These are phyloP conservation scores for Chlamydomonas incerta DNA, from an alignment of 139 green algal species.

Conservation along the genomic window DNA sequence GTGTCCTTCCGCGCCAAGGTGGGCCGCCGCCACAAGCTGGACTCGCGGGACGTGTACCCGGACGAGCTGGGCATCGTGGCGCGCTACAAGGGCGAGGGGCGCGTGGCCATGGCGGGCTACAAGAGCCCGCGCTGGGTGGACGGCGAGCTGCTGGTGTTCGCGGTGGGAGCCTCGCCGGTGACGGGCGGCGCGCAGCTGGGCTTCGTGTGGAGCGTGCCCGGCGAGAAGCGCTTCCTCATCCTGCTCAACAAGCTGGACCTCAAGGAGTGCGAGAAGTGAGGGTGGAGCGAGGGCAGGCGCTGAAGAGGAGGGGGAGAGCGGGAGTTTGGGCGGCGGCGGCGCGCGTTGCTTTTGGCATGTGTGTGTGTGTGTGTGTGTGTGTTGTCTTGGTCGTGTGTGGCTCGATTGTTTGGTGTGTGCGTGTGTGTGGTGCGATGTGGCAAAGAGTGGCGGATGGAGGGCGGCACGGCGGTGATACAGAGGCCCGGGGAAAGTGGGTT, in stretches of 20 bases:
- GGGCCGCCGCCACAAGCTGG: slow-evolving; percentile 49
- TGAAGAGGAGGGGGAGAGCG: no score
- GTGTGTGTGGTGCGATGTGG: no score
- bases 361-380: no score
- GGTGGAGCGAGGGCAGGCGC: no score
- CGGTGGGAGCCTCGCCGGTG: slow-evolving; percentile 44
- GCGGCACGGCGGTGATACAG: no score
- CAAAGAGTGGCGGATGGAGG: no score
- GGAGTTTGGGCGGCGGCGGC: no score
- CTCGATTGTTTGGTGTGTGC: no score
- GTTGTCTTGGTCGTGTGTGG: no score
- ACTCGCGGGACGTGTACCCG: slow-evolving; percentile 74
- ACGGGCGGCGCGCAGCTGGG: slow-evolving; percentile 81
- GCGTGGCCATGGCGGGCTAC: slow-evolving; percentile 82
- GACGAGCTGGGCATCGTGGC: slow-evolving; percentile 85
- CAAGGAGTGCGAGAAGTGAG: no score
- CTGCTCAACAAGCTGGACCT: slow-evolving; percentile 71
- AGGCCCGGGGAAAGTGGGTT: no score
- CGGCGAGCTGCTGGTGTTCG: slow-evolving; percentile 91
- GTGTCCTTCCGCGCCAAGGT: slow-evolving; percentile 87
- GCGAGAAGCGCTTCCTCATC: slow-evolving; percentile 77
- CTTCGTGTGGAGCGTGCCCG: slow-evolving; percentile 88
- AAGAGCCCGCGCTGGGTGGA: slow-evolving; percentile 86
- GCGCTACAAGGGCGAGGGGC: slow-evolving; percentile 86
- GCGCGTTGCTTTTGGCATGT: no score